Evolutionary conservation across 768 basidiomycete genomes (phyloP), one percentile per base, ranked within the genome.

Genomic region (Saitozyma podzolica): DNA sequence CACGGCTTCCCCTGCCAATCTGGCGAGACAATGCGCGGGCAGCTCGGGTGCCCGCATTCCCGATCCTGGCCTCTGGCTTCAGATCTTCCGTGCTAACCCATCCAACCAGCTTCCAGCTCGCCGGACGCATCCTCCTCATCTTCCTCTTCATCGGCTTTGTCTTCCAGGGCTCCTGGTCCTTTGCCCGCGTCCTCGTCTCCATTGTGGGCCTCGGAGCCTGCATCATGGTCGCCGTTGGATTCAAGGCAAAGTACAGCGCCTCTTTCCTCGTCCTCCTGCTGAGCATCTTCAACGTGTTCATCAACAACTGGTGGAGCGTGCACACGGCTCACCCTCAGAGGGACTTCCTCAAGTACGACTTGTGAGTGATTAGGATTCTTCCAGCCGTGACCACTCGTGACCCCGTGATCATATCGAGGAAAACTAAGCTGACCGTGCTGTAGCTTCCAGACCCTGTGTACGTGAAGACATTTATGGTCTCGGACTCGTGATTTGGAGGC

Each of bases 101-200:
- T 4, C 16, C 39, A 6, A n/a, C 39, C 75, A 97, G 94, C 80
- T 95, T 96, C 88, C 89, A 98, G 71, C 88, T 99, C 56, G 90
- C 94, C 1, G 96, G 96, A 57, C 93, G 96, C 64, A 88, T 98
- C 63, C 86, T 99, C 62, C 87, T 98, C 73, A 96, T 99, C 78
- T 98, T 99, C 89, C 86, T 99, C 52, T 99, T 99, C 88, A 84
- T 99, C 67, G 96, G 96, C 0, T 98, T 98, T 84, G 89, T 97
- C 66, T 80, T 97, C 68, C 92, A 96, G 78, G 95, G 95, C 41
- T 82, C 86, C 78, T 97, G 95, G 92, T 89, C 85, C 69, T 83
- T 97, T 70, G 85, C 84, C 16, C 89, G 95, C 64, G 84, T 93
- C 4, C 82, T 97, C 62, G 89, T 97, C 56, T 92, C 92, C 19